phyloP scores from a whole-genome alignment of 192 early-diverging fungal genomes.

The Linnemannia schmuckeri region DNA sequence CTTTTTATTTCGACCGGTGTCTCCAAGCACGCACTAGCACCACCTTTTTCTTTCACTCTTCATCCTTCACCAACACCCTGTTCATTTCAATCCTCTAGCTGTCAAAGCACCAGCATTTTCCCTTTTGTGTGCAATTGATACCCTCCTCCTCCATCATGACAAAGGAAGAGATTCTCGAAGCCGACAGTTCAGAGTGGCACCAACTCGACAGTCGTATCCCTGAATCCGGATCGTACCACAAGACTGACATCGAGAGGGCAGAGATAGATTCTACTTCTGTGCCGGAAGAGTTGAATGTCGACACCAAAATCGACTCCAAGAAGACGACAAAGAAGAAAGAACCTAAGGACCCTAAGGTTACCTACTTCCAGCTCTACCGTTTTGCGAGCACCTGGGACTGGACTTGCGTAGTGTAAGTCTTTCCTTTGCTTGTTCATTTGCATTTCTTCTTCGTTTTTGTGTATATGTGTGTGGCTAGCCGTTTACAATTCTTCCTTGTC shows the following conservation, averaged over 20 bases:
- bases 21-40: no score
- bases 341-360: conserved; percentile 62
- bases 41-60: neutral
- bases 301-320: neutral
- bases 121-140: neutral
- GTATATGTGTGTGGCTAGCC: conserved; percentile 33
- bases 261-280: neutral
- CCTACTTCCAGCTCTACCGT: conserved; percentile 74
- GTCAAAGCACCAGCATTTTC: neutral
- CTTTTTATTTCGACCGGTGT: no score
- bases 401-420: conserved; percentile 59
- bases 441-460: neutral
- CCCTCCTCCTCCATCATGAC: neutral
- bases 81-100: neutral
- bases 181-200: neutral
- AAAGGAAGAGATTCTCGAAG: neutral
- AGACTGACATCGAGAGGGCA: neutral
- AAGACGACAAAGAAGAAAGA: neutral
- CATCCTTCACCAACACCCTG: neutral
- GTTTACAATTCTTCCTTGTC: neutral
- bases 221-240: neutral
- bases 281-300: neutral
- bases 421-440: conserved; percentile 36
- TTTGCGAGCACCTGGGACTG: conserved; percentile 74
- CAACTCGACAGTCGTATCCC: neutral